Evolutionary conservation across 2,329 filamentous ascomycete genomes (phyloP), one percentile per base, ranked within the genome.

Genomic region (Clonostachys rosea): DNA sequence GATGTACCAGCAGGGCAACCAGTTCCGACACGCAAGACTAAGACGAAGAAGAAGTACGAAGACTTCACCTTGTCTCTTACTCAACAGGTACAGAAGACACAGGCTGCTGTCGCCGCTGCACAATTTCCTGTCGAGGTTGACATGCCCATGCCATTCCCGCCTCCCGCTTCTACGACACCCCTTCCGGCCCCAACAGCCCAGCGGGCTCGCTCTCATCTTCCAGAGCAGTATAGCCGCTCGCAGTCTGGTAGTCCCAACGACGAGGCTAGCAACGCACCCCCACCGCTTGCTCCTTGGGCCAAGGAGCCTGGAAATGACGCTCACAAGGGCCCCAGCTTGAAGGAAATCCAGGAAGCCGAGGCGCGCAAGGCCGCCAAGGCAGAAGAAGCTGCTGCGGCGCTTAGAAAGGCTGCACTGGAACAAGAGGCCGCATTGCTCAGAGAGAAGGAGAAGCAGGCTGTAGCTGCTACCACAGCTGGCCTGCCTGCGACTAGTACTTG

Each of bases 331-430:
- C 94, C 92, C 3, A 96, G 91, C 50, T 73, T 99, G 52, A 95
- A 91, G 69, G 91, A 99, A 62, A 99, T 99, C 20, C 94, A 99
- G 65, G 92, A 96, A 65, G 86, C 89, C 5, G 94, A 99, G 65
- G 92, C 92, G 35, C 89, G 87, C 60, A 95, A 94, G 64, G 91
- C 91, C 11, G 92, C 92, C 45, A 89, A 95, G 68, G 85, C 83
- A 12, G 92, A 97, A 61, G 90, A 94, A 60, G 71, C 83, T 46
- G 90, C 89, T 14, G 84, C 85, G 35, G 86, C 89, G 40, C 79
- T 86, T 50, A 87, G 91, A 55, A 89, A 87, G 56, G 84, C 84
- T 43, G 78, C 84, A 14, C 80, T 89, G 10, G 91, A 97, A 66
- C 89, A 89, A 62, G 92, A 97, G 60, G 70, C 81, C 69, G 66